These are phyloP conservation scores for Aspergillus floridensis DNA, from an alignment of 2,329 filamentous ascomycete genomes.

Conservation along the genomic window DNA sequence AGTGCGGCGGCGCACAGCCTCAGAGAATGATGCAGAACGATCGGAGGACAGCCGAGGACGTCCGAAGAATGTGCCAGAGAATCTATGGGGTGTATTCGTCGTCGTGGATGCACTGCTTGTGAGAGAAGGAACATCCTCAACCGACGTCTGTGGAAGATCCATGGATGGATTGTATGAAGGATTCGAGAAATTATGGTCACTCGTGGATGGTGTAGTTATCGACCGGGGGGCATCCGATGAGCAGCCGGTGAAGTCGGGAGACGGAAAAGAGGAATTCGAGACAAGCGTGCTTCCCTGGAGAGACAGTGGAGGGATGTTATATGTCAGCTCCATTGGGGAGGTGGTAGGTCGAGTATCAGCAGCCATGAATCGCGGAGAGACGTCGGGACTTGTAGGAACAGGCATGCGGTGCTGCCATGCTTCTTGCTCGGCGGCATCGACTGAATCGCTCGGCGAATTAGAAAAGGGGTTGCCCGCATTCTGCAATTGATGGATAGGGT, in stretches of 20 bases:
- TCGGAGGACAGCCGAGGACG: slow-evolving; percentile 44
- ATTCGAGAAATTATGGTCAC: slow-evolving; percentile 40
- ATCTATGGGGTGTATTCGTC: slow-evolving; percentile 43
- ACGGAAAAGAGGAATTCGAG: slow-evolving; percentile 45
- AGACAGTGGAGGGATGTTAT: slow-evolving; percentile 40
- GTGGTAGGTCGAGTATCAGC: slow-evolving; percentile 43
- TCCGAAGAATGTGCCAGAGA: slow-evolving; percentile 44
- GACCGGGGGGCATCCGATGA: slow-evolving; percentile 44
- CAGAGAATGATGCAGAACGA: slow-evolving; percentile 46
- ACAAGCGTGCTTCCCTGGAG: slow-evolving; percentile 38
- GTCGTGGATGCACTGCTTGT: slow-evolving; percentile 50
- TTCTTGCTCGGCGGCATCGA: slow-evolving; percentile 33
- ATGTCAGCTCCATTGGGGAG: slow-evolving; percentile 41
- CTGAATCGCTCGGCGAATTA: slow-evolving; percentile 23
- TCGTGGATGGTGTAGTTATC: slow-evolving; percentile 41
- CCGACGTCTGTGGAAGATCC: slow-evolving; percentile 43
- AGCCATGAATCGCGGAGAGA: slow-evolving; percentile 37
- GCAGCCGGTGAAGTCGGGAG: slow-evolving; percentile 41
- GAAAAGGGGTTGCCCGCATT: slow-evolving; percentile 23
- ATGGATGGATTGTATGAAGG: slow-evolving; percentile 37
- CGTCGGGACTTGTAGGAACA: slow-evolving; percentile 32
- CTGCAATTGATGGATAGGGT: slow-evolving; percentile 14
- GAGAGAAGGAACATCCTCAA: slow-evolving; percentile 51
- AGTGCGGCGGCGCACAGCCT: slow-evolving; percentile 37
- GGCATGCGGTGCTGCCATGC: slow-evolving; percentile 23